Evolutionary conservation across 2,329 filamentous ascomycete species (phyloP).

Genomic region (Botrytis deweyae): DNA sequence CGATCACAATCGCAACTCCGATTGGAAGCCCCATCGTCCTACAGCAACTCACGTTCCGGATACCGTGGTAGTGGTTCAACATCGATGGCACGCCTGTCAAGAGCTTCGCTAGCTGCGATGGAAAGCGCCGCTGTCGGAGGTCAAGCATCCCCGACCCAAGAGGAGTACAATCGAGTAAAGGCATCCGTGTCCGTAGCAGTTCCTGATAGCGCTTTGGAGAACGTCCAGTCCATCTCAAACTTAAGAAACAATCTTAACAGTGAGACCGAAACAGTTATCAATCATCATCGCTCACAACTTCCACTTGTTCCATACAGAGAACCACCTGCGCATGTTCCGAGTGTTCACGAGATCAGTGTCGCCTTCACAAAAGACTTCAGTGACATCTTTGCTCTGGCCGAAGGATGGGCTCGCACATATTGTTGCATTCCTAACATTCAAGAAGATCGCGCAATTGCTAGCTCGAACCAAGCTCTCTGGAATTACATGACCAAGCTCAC

Average conservation of each 20-base stretch:
- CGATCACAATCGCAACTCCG: neutral
- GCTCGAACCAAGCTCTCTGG: constrained; percentile 39
- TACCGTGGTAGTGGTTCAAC: constrained; percentile 5
- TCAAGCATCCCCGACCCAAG: neutral
- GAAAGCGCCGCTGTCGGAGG: constrained; percentile 6
- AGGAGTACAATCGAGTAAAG: constrained; percentile 2
- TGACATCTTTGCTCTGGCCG: constrained; percentile 7
- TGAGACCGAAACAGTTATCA: neutral
- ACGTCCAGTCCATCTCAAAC: neutral
- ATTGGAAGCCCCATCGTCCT: neutral
- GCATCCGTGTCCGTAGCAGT: constrained; percentile 8
- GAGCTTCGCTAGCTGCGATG: constrained; percentile 17
- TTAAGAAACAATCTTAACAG: neutral
- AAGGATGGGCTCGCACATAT: constrained; percentile 19
- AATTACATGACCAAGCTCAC: constrained; percentile 42
- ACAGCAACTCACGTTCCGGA: neutral
- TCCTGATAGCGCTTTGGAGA: constrained; percentile 6
- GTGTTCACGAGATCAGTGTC: constrained; percentile 1
- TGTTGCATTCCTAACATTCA: neutral
- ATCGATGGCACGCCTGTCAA: constrained; percentile 17
- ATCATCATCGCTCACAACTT: neutral
- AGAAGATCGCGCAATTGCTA: constrained; percentile 29
- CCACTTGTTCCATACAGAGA: constrained; percentile 4
- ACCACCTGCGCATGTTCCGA: neutral
- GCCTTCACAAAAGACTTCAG: constrained; percentile 13